Percentiles rank a stretch among this genome's conserved stretches.
Evolutionary conservation across 1,139 yeast genomes (phyloP).

Genomic region (Blastobotrys elegans): DNA sequence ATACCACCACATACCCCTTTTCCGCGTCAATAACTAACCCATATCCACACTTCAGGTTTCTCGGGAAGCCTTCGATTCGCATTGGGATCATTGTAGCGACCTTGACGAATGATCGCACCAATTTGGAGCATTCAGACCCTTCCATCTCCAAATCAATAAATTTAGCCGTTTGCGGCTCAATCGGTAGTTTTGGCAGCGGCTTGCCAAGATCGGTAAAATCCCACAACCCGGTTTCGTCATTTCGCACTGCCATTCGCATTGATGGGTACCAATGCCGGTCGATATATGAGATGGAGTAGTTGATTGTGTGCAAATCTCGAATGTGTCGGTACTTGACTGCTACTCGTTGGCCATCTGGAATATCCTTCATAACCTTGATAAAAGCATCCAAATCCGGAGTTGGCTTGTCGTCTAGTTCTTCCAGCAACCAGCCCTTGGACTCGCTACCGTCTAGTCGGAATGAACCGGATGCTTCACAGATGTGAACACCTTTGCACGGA

Average conservation of each 20-base stretch:
- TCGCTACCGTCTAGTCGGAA: constrained; percentile 51
- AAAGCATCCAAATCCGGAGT: constrained; percentile 71
- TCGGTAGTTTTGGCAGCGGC: constrained; percentile 37
- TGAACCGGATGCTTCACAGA: constrained; percentile 74
- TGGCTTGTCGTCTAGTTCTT: constrained; percentile 68
- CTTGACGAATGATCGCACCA: constrained; percentile 59
- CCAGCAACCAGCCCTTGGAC: constrained; percentile 65
- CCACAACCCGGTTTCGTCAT: constrained; percentile 84
- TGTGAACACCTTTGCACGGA: constrained; percentile 79
- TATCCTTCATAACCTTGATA: constrained; percentile 66
- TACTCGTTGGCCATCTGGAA: constrained; percentile 74
- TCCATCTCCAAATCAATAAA: constrained; percentile 66
- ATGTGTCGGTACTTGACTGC: constrained; percentile 72
- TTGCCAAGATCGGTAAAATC: constrained; percentile 55
- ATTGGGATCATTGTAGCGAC: constrained; percentile 63
- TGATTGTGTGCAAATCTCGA: constrained; percentile 69
- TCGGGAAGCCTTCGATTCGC: constrained; percentile 69
- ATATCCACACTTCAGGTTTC: constrained; percentile 56
- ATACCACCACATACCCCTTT: constrained; percentile 73
- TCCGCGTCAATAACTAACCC: constrained; percentile 80
- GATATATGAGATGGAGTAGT: constrained; percentile 55
- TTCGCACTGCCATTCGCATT: constrained; percentile 68
- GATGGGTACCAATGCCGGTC: constrained; percentile 84
- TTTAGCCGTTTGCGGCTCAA: constrained; percentile 58
- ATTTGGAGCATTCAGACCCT: constrained; percentile 45